phyloP scores from a whole-genome alignment of 805 yeast genomes.

The Ogataea thermomethanolica region DNA sequence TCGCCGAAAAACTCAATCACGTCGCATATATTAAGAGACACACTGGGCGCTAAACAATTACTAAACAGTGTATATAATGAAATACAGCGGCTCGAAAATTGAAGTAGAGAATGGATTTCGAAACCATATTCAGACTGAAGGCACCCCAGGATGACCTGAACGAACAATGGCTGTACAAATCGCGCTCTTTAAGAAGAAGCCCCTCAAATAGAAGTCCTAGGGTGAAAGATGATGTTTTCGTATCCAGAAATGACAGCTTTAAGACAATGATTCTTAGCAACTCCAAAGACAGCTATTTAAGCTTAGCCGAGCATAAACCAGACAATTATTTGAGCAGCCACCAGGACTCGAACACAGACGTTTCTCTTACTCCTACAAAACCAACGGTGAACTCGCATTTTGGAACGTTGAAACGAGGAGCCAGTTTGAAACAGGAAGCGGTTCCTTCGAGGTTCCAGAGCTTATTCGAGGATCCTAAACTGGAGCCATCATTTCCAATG shows the following conservation, averaged over 20 bases:
- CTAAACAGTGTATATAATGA: neutral
- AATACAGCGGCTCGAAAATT: neutral
- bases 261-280: slow-evolving; percentile 4
- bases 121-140: neutral
- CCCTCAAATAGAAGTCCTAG: neutral
- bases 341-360: slow-evolving; percentile 9
- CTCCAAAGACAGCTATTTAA: slow-evolving; percentile 8
- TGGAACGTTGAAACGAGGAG: slow-evolving; percentile 9
- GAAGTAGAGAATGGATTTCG: slow-evolving; percentile 1
- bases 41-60: slow-evolving; percentile 1
- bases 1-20: slow-evolving; percentile 33
- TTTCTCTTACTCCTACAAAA: slow-evolving; percentile 11
- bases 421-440: slow-evolving; percentile 7
- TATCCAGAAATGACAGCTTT: slow-evolving; percentile 1
- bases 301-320: slow-evolving; percentile 11
- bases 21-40: slow-evolving; percentile 28
- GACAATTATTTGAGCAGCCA: slow-evolving; percentile 8
- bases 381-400: slow-evolving; percentile 3
- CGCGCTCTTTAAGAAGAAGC: slow-evolving; percentile 3
- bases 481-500: neutral
- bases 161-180: slow-evolving; percentile 5
- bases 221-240: neutral
- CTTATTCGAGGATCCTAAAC: slow-evolving; percentile 2
- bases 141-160: slow-evolving; percentile 1
- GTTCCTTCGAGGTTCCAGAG: slow-evolving; percentile 3